These are phyloP conservation scores for Davidsoniella eucalypti DNA, from an alignment of 2,329 filamentous ascomycete genomes.

Conservation along the genomic window DNA sequence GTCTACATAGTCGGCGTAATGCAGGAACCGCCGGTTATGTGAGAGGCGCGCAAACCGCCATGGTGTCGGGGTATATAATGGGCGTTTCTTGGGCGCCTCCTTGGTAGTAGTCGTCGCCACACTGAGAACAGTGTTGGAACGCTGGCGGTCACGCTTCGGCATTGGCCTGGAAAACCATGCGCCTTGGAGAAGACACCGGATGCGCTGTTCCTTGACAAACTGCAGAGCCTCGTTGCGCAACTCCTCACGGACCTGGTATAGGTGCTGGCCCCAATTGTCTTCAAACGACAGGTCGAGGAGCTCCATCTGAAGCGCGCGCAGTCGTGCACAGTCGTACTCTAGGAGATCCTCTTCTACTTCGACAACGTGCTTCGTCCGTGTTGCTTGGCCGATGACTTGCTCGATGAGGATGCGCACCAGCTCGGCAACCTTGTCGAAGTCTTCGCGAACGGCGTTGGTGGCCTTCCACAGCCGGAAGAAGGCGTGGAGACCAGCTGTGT, in stretches of 20 bases:
- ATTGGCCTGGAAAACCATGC: conserved; percentile 60
- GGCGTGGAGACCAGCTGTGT: conserved; percentile 68
- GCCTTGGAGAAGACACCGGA: conserved; percentile 74
- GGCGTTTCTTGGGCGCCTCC: conserved; percentile 19
- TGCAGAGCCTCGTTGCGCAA: conserved; percentile 80
- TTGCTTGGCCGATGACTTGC: conserved; percentile 69
- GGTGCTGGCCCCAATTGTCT: conserved; percentile 81
- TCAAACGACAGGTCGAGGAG: conserved; percentile 82
- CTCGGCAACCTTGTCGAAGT: conserved; percentile 88
- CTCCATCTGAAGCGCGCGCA: conserved; percentile 86
- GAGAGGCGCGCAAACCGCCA: conserved; percentile 82
- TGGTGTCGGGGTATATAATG: conserved; percentile 32
- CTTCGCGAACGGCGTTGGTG: conserved; percentile 66
- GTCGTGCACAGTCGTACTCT: conserved; percentile 61
- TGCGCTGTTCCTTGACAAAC: conserved; percentile 93
- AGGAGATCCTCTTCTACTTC: conserved; percentile 81
- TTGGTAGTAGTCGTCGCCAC: conserved; percentile 11
- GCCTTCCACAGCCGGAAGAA: conserved; percentile 90
- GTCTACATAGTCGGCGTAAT: conserved; percentile 70
- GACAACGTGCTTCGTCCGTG: conserved; percentile 65
- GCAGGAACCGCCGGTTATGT: conserved; percentile 76
- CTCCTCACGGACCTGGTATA: conserved; percentile 80
- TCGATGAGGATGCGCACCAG: conserved; percentile 80
- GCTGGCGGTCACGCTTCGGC: conserved; percentile 24
- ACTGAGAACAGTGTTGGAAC: conserved; percentile 25